These are phyloP conservation scores for Cyphellophora europaea DNA, from an alignment of 2,329 filamentous ascomycete species.

Conservation along the genomic window DNA sequence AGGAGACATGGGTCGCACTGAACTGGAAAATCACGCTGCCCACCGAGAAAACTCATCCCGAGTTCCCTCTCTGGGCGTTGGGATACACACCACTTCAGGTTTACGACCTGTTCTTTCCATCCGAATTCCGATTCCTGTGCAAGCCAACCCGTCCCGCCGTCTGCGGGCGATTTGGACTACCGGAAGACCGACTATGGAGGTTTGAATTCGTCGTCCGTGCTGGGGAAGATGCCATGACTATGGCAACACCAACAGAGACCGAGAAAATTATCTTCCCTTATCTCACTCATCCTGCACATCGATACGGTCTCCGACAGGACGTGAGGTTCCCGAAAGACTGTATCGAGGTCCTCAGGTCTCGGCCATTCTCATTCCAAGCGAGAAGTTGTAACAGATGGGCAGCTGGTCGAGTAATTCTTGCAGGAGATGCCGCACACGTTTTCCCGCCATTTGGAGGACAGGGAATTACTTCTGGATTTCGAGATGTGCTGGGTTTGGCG, in stretches of 20 bases:
- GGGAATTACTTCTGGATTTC: constrained; percentile 32
- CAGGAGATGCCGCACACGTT: constrained; percentile 22
- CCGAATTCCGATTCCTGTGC: constrained; percentile 21
- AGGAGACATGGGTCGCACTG: constrained; percentile 22
- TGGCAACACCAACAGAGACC: constrained; percentile 18
- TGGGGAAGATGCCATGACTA: constrained; percentile 21
- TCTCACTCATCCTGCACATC: constrained; percentile 19
- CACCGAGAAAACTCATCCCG: constrained; percentile 20
- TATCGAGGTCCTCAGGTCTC: constrained; percentile 19
- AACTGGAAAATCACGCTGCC: constrained; percentile 22
- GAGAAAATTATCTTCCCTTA: constrained; percentile 20
- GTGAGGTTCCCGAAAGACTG: constrained; percentile 19
- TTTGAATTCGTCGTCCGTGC: constrained; percentile 27
- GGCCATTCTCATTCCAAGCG: constrained; percentile 19
- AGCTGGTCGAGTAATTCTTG: constrained; percentile 14
- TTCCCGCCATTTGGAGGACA: constrained; percentile 27
- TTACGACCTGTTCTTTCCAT: constrained; percentile 23
- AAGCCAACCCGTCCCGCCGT: constrained; percentile 20
- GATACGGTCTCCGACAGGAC: constrained; percentile 15
- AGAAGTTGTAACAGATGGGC: constrained; percentile 20
- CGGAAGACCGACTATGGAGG: constrained; percentile 22
- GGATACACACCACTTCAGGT: constrained; percentile 21
- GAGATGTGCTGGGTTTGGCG: constrained; percentile 27
- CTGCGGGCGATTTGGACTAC: constrained; percentile 22
- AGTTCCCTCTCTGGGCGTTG: constrained; percentile 22